A percentile compares a stretch with the other conserved stretches of the same genome.
Conservation (phyloP, 805 yeast species). For the Sungouiozyma ichnusensis region DNA sequence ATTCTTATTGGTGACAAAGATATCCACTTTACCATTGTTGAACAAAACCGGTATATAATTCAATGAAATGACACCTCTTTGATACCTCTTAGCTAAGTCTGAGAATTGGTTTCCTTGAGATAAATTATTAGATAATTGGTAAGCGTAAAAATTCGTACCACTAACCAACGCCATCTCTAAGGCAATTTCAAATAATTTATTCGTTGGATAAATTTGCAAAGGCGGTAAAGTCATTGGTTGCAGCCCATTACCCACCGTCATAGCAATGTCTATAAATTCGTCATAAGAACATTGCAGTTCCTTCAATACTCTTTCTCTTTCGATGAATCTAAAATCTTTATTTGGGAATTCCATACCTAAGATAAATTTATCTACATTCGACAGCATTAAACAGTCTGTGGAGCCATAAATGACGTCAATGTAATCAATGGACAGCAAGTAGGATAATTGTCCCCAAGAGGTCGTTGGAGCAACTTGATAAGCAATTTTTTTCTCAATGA, state of each 20-base stretch:
- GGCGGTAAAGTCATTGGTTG: constrained; percentile 56
- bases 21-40: constrained; percentile 56
- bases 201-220: constrained; percentile 27
- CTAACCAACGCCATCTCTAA: constrained; percentile 33
- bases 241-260: constrained; percentile 68
- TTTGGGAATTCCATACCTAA: constrained; percentile 57
- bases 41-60: constrained; percentile 67
- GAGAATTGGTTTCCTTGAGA: constrained; percentile 20
- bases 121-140: constrained; percentile 31
- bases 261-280: constrained; percentile 64
- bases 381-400: constrained; percentile 59
- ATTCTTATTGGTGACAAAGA: constrained; percentile 33
- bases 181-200: constrained; percentile 28
- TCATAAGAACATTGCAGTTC: constrained; percentile 53
- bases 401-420: constrained; percentile 79
- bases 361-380: constrained; percentile 59
- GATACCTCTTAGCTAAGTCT: constrained; percentile 37
- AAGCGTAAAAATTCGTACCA: constrained; percentile 37
- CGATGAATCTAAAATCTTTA: constrained; percentile 58
- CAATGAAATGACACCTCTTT: constrained; percentile 58
- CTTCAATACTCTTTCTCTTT: constrained; percentile 43
- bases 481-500: constrained; percentile 46
- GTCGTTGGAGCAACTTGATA: constrained; percentile 75
- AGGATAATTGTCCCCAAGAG: constrained; percentile 71
- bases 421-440: constrained; percentile 43